Percentiles rank a stretch among this genome's conserved stretches.
phyloP scores from a whole-genome alignment of 371 early-diverging fungal genomes.

The Chytridium lagenaria region DNA sequence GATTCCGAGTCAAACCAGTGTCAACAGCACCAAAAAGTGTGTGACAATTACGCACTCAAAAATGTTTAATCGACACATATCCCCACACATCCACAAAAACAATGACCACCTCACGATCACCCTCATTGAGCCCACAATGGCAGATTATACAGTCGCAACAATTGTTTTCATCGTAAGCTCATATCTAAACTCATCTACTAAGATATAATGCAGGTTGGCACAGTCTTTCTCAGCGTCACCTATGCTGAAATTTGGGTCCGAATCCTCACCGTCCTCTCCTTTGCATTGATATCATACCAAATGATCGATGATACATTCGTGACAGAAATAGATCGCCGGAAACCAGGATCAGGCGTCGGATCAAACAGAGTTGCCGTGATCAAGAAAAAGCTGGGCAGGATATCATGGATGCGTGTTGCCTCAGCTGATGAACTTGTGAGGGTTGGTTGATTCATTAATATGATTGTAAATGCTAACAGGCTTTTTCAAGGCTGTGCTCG shows the following conservation, averaged over 20 bases:
- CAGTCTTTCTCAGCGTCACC: neutral
- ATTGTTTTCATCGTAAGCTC: conserved; percentile 1
- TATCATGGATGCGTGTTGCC: conserved; percentile 12
- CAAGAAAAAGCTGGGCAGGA: conserved; percentile 9
- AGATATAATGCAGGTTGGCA: neutral
- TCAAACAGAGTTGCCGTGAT: conserved; percentile 13
- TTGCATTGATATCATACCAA: conserved; percentile 3
- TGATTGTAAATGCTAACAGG: neutral
- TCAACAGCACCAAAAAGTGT: too few species aligned
- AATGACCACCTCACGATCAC: conserved; percentile 1
- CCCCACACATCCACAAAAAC: neutral
- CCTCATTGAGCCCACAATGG: conserved; percentile 3
- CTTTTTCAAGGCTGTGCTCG: conserved; percentile 13
- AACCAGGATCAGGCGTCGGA: neutral
- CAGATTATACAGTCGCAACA: conserved; percentile 5
- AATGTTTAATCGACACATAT: neutral
- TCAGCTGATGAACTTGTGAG: neutral
- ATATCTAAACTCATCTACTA: neutral
- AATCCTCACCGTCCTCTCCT: neutral
- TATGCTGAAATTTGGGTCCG: neutral
- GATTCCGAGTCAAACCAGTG: too few species aligned
- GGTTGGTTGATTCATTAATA: neutral
- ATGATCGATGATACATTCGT: conserved; percentile 18
- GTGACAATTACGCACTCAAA: too few species aligned
- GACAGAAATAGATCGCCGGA: conserved; percentile 1